Base-by-base conservation (phyloP, 768 basidiomycete genomes). In the Terana coerulea region DNA sequence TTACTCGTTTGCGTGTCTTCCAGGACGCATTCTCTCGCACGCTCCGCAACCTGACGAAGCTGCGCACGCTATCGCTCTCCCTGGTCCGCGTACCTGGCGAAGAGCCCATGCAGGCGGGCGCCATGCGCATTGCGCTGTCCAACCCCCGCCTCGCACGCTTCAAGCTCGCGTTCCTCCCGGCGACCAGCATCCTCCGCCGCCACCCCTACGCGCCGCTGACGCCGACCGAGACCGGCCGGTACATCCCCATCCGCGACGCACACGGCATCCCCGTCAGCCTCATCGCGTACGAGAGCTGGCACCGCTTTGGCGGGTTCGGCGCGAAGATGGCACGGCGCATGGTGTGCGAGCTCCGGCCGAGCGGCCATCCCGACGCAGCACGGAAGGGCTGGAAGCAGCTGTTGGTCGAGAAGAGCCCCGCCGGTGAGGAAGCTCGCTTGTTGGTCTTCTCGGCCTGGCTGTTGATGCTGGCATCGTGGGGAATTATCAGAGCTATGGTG, bases 101-200 rank as follows among this genome's bases (percentile, higher is more conserved):
- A 53, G 80, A 80, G 49, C 65, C 79, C 3, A 75, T 89, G 43
- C 67, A 77, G 7, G 63, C 72, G 22, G 80, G 84, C 48, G 86
- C 85, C 12, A 68, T 73, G 3, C 79, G 78, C 29, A 79, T 90
- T 51, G 85, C 85, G 12, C 78, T 70, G 53, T 69, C 73, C 26
- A 86, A 86, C 57, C 88, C 88, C 0, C 83, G 83, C 24, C 71
- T 90, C n/a, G 66, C 72, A 21, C 68, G 73, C 19, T 89, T 89
- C 67, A 73, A 74, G 11, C 74, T 90, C 46, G 77, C 81, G 2
- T 87, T 86, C 67, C 77, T 89, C 43, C 77, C 83, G 0, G 74
- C 51, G 41, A 49, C 47, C n/a, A 19, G 73, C 5, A 59, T 70
- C 14, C 74, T 76, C 58, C 77, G 79, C 7, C 71, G 81, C 25